phyloP scores from a whole-genome alignment of 805 yeast species.

The Lipomyces starkeyi region DNA sequence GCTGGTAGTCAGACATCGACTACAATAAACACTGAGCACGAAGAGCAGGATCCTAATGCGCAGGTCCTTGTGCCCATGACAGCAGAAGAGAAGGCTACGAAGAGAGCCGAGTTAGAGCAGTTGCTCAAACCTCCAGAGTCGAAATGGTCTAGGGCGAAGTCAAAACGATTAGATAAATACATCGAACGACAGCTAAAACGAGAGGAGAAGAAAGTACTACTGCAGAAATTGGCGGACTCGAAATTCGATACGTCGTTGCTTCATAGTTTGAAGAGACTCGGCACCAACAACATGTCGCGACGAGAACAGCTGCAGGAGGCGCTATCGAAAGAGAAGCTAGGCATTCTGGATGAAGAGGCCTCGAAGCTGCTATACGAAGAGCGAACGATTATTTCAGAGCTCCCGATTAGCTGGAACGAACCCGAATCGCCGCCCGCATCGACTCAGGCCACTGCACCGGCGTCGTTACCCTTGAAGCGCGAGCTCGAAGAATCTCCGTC shows the following conservation, averaged over 20 bases:
- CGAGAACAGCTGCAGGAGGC: conserved; percentile 78
- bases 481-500: background rate
- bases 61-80: conserved; percentile 68
- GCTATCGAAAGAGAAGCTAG: conserved; percentile 69
- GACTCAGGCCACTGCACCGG: background rate
- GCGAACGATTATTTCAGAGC: conserved; percentile 57
- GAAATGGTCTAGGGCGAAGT: conserved; percentile 71
- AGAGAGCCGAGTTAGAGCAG: conserved; percentile 69
- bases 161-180: conserved; percentile 84
- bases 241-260: conserved; percentile 72
- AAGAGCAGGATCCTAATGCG: conserved; percentile 59
- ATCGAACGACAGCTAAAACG: conserved; percentile 87
- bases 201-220: conserved; percentile 80
- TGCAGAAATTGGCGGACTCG: conserved; percentile 70
- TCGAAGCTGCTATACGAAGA: conserved; percentile 72
- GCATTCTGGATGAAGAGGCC: conserved; percentile 68
- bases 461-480: background rate
- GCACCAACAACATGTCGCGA: conserved; percentile 72
- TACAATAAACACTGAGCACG: background rate
- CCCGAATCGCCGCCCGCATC: background rate
- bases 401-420: conserved; percentile 50
- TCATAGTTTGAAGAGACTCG: conserved; percentile 77
- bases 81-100: conserved; percentile 63
- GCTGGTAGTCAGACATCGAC: background rate
- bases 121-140: conserved; percentile 66